Conservation (phyloP, 495 filamentous ascomycete genomes). For the Hapsidospora chrysogenum region DNA sequence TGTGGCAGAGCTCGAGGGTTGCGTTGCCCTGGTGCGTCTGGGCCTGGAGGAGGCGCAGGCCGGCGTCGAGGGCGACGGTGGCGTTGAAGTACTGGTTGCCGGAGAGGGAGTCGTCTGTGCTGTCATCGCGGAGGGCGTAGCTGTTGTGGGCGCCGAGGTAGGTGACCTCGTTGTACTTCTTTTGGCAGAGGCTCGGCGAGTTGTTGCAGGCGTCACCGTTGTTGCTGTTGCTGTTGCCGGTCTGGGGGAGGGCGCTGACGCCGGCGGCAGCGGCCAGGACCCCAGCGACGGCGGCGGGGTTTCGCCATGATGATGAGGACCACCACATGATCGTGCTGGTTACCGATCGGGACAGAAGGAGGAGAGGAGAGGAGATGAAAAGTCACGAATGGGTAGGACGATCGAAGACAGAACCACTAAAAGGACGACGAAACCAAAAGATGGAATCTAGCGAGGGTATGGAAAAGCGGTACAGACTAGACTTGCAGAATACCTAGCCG, state of each 20-base stretch:
- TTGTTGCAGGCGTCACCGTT: constrained; percentile 43
- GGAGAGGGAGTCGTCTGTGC: constrained; percentile 33
- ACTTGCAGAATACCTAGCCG: too few relatives aligned
- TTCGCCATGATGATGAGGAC: not conserved
- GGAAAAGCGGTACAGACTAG: too few relatives aligned
- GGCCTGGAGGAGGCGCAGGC: constrained; percentile 51
- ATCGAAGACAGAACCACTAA: too few relatives aligned
- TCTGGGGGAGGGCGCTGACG: constrained; percentile 1
- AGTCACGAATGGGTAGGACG: too few relatives aligned
- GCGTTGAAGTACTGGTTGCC: constrained; percentile 54
- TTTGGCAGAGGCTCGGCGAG: constrained; percentile 40
- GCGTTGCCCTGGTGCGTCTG: constrained; percentile 43
- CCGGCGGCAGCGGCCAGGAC: not conserved
- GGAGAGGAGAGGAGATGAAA: not conserved
- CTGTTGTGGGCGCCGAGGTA: constrained; percentile 55
- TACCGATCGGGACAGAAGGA: not conserved
- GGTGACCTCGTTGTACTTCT: constrained; percentile 47
- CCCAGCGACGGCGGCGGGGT: not conserved
- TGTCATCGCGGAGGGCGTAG: constrained; percentile 40
- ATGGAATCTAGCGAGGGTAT: too few relatives aligned
- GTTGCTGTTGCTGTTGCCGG: constrained; percentile 5
- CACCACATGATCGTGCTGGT: not conserved
- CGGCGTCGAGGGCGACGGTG: constrained; percentile 46
- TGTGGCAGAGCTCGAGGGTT: constrained; percentile 49
- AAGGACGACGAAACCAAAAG: too few relatives aligned